These are phyloP conservation scores for Tritrichomonas foetus DNA, from an alignment of 208 protist species.

Conservation along the genomic window DNA sequence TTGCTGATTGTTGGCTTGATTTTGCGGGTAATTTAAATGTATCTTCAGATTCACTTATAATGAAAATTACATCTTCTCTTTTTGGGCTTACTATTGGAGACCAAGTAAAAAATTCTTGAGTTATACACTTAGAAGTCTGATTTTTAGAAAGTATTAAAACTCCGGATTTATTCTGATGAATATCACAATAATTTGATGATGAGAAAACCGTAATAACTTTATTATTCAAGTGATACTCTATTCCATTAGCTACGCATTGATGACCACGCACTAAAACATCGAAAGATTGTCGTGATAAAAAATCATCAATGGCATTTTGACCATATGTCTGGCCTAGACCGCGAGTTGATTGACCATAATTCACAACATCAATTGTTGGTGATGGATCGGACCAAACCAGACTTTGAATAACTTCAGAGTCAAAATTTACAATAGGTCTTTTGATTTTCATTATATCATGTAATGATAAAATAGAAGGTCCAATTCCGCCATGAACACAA, in stretches of 20 bases:
- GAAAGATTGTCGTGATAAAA: constrained; percentile 93
- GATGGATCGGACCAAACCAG: constrained; percentile 55
- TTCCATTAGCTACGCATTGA: constrained; percentile 69
- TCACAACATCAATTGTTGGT: constrained; percentile 55
- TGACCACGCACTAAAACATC: constrained; percentile 75
- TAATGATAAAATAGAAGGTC: constrained; percentile 63
- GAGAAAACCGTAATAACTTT: constrained; percentile 96
- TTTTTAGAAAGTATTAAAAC: too few species aligned
- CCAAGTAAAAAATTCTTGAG: too few species aligned
- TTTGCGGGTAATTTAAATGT: too few species aligned
- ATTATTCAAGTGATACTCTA: constrained; percentile 91
- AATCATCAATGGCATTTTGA: constrained; percentile 90
- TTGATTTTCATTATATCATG: constrained; percentile 75
- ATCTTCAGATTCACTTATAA: too few species aligned
- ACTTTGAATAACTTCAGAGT: constrained; percentile 57
- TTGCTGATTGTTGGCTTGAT: too few species aligned
- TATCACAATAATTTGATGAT: constrained; percentile 97
- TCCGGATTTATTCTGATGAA: constrained; percentile 63
- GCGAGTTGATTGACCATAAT: constrained; percentile 90
- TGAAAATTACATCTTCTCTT: too few species aligned
- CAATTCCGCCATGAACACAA: constrained; percentile 70
- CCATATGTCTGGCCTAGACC: constrained; percentile 83
- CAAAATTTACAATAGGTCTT: constrained; percentile 72
- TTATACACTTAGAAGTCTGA: too few species aligned
- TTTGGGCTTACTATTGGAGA: too few species aligned